phyloP scores from a whole-genome alignment of 805 yeast genomes.

The Candida pini region DNA sequence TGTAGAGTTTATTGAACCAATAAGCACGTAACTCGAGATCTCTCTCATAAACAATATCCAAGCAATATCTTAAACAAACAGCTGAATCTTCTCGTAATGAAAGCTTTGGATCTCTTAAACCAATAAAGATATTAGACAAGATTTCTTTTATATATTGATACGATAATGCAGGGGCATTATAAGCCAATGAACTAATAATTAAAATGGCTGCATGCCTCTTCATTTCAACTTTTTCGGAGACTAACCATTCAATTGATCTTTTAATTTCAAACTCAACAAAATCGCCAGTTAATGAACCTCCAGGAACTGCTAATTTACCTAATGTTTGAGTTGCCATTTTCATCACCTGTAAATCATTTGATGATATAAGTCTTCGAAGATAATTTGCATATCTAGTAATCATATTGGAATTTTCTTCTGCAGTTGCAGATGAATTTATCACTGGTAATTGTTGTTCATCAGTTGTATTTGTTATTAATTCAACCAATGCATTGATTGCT shows the following conservation, averaged over 20 bases:
- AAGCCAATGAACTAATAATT: slow-evolving; percentile 76
- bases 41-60: slow-evolving; percentile 72
- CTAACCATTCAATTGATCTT: slow-evolving; percentile 85
- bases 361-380: slow-evolving; percentile 70
- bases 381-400: slow-evolving; percentile 91
- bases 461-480: slow-evolving; percentile 65
- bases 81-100: slow-evolving; percentile 82
- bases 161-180: slow-evolving; percentile 78
- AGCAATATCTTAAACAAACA: slow-evolving; percentile 67
- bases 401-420: slow-evolving; percentile 78
- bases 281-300: slow-evolving; percentile 84
- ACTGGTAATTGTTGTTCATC: slow-evolving; percentile 22
- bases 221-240: slow-evolving; percentile 78
- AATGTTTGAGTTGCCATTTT: slow-evolving; percentile 78
- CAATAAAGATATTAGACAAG: slow-evolving; percentile 81
- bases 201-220: slow-evolving; percentile 89
- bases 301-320: slow-evolving; percentile 85
- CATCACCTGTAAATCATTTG: slow-evolving; percentile 81
- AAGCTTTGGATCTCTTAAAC: slow-evolving; percentile 72
- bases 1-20: slow-evolving; percentile 63
- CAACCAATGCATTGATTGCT: slow-evolving; percentile 84
- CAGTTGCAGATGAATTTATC: slow-evolving; percentile 28
- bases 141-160: slow-evolving; percentile 75
- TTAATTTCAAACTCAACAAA: slow-evolving; percentile 91
- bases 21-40: slow-evolving; percentile 63